A percentile compares a stretch with the other conserved stretches of the same genome.
These are phyloP conservation scores for Pythium phragmitis DNA, from an alignment of 352 stramenopile species.

Conservation along the genomic window DNA sequence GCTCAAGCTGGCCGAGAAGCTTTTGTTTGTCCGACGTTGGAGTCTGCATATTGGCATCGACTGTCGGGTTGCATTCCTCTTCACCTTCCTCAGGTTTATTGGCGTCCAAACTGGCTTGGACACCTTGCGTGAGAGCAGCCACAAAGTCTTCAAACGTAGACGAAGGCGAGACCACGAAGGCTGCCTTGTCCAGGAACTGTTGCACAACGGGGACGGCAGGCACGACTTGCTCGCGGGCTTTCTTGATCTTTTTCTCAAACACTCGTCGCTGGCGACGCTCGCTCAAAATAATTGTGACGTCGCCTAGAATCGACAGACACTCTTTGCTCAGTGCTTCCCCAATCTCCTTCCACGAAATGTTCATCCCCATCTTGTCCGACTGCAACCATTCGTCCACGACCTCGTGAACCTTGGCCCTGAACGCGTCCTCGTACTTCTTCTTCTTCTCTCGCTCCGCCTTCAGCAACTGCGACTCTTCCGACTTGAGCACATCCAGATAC, in stretches of 20 bases:
- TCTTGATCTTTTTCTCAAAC: slow-evolving; percentile 53
- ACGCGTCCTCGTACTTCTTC: slow-evolving; percentile 31
- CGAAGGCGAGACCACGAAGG: slow-evolving; percentile 32
- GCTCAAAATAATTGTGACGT: slow-evolving; percentile 20
- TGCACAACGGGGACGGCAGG: slow-evolving; percentile 29
- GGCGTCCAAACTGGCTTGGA: slow-evolving; percentile 35
- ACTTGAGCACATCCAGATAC: slow-evolving; percentile 39
- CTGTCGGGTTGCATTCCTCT: slow-evolving; percentile 24
- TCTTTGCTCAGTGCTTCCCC: slow-evolving; percentile 12
- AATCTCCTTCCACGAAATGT: slow-evolving; percentile 23
- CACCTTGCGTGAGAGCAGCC: slow-evolving; percentile 34
- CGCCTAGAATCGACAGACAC: not conserved
- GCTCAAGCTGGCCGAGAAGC: slow-evolving; percentile 16
- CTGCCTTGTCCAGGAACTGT: slow-evolving; percentile 29
- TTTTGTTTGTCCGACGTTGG: slow-evolving; percentile 8
- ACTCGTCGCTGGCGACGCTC: slow-evolving; percentile 45
- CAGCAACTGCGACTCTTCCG: slow-evolving; percentile 43
- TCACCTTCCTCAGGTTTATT: slow-evolving; percentile 68
- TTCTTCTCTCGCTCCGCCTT: slow-evolving; percentile 55
- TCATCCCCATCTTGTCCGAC: slow-evolving; percentile 21
- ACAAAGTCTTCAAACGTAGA: slow-evolving; percentile 44
- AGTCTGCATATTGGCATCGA: slow-evolving; percentile 9
- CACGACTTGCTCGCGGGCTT: slow-evolving; percentile 38
- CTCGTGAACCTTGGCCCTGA: slow-evolving; percentile 29
- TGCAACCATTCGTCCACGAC: slow-evolving; percentile 36